Base-by-base conservation (phyloP, 1,284 basidiomycete species). In the Mycosarcoma maydis region DNA sequence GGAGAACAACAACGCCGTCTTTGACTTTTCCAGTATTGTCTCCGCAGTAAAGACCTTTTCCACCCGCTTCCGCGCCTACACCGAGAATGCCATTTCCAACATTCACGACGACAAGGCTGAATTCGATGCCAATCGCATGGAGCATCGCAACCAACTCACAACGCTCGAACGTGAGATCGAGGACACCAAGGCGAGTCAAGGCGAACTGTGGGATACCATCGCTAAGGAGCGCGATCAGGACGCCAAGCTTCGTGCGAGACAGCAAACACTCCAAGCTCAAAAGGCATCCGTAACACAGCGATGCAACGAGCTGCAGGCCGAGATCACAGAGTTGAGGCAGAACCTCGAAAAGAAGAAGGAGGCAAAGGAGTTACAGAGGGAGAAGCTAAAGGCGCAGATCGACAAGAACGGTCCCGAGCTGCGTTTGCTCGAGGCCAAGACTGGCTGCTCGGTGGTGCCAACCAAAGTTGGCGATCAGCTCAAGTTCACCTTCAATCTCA, bases 171-270 rank as follows among this genome's bases (percentile, higher is more conserved):
- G 61, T 11, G 67, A 76, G 53, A 67, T 74, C 43, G 75, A 75
- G 27, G 67, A 67, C 24, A 54, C 64, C 24, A 76, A 76, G 47
- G 45, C 65, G 20, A 56, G 57, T 11, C 75, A 76, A 53, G 61
- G 67, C 22, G 58, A 72, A 41, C 44, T 76, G 11, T 76, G 75
- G 75, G 70, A 76, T 13, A 73, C 70, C n/a, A 74, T 76, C 37
- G 70, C 72, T 11, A 48, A 64, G 5, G 75, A 76, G 38, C 47
- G 75, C 43, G 67, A 68, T 38, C 72, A 69, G 27, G 75, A 76
- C 38, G 61, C 67, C 23, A 53, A 52, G 40, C 58, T 75, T 34
- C 69, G 75, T 4, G 33, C 69, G 0, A 54, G 72, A 32, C 67
- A 75, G 22, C 70, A 73, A 42, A 54, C 61, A 3, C 57, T 76